These are phyloP conservation scores for Pythium dissimile DNA, from an alignment of 352 stramenopile species.

Conservation along the genomic window DNA sequence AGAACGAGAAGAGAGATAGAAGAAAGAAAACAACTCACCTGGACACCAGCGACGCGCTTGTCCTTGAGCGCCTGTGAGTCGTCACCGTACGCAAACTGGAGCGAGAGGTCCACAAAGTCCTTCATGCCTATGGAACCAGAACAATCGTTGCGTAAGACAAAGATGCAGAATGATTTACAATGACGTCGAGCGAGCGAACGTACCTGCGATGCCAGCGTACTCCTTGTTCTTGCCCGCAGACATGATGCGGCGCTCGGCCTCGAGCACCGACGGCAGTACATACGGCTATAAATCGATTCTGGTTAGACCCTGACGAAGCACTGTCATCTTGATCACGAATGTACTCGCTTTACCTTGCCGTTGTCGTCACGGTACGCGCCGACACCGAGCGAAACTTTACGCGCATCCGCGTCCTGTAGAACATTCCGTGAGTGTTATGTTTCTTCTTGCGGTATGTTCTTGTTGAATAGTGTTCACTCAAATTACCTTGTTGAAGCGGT, in stretches of 20 bases:
- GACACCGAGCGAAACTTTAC: slow-evolving; percentile 98
- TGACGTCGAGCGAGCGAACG: neutral
- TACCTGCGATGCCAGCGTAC: slow-evolving; percentile 93
- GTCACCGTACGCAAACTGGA: slow-evolving; percentile 97
- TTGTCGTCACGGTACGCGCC: slow-evolving; percentile 97
- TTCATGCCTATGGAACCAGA: slow-evolving; percentile 67
- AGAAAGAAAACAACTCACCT: slow-evolving; percentile 32
- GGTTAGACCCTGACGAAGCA: no score
- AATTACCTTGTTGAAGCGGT: slow-evolving; percentile 86
- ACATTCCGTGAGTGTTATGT: neutral
- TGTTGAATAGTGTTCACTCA: neutral
- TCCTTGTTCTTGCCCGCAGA: slow-evolving; percentile 95
- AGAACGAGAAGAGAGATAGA: neutral
- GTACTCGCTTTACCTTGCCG: slow-evolving; percentile 50
- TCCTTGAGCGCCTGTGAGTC: slow-evolving; percentile 90
- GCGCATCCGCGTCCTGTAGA: slow-evolving; percentile 86
- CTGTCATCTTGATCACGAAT: neutral
- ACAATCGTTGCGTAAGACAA: neutral
- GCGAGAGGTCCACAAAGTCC: slow-evolving; percentile 94
- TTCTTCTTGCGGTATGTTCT: no score
- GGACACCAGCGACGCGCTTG: slow-evolving; percentile 92
- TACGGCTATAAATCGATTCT: slow-evolving; percentile 90
- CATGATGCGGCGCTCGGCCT: slow-evolving; percentile 95
- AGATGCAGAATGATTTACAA: slow-evolving; percentile 11
- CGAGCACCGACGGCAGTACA: slow-evolving; percentile 95